These are phyloP conservation scores for Aspergillus pseudoglaucus DNA, from an alignment of 2,329 filamentous ascomycete species.

Conservation along the genomic window DNA sequence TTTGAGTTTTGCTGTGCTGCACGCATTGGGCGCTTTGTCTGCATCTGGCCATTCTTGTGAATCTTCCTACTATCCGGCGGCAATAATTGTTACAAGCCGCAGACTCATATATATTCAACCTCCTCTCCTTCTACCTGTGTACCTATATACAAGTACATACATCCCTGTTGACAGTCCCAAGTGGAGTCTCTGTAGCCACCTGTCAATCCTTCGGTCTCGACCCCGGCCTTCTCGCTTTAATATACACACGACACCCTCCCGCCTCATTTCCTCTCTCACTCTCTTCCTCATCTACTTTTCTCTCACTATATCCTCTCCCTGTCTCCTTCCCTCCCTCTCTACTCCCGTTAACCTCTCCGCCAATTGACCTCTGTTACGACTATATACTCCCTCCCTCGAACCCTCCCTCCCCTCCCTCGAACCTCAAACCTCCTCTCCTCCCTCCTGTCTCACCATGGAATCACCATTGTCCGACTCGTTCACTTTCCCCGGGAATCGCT, in stretches of 20 bases:
- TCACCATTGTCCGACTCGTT: conserved; percentile 7
- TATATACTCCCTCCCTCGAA: neutral
- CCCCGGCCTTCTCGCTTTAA: neutral
- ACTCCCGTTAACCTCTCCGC: neutral
- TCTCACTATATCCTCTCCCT: neutral
- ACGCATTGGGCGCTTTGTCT: neutral
- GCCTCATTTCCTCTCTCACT: conserved; percentile 1
- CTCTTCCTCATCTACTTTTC: neutral
- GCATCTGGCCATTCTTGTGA: neutral
- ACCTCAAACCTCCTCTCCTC: neutral
- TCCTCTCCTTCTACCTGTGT: neutral
- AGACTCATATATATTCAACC: too few relatives aligned
- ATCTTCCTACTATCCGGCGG: too few relatives aligned
- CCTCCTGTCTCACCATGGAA: conserved; percentile 10
- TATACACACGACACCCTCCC: conserved; percentile 3
- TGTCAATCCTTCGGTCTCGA: conserved; percentile 19
- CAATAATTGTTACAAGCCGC: too few relatives aligned
- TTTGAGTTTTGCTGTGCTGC: neutral
- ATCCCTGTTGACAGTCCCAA: neutral
- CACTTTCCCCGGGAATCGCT: conserved; percentile 27
- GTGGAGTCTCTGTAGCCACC: conserved; percentile 12
- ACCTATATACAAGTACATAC: neutral
- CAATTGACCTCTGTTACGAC: neutral
- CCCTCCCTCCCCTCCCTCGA: neutral
- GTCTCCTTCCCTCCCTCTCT: neutral